These are phyloP conservation scores for Ilyonectria robusta DNA, from an alignment of 2,329 filamentous ascomycete genomes.

Conservation along the genomic window DNA sequence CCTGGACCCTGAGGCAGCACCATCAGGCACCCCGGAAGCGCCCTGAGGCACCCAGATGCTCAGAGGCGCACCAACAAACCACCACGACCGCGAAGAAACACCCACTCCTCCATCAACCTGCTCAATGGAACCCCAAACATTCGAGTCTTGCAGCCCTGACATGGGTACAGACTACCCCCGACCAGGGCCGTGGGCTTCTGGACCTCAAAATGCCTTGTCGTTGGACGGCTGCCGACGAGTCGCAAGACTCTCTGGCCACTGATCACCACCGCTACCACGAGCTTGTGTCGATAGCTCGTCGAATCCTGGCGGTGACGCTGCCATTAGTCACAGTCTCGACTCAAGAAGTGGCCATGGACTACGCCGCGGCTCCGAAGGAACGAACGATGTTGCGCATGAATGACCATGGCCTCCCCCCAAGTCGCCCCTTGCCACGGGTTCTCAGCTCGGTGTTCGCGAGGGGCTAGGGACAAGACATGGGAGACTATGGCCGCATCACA, in stretches of 20 bases:
- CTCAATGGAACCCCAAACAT: conserved; percentile 18
- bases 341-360: background rate
- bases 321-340: conserved; percentile 20
- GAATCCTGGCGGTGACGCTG: conserved; percentile 20
- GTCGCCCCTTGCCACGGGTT: background rate
- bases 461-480: background rate
- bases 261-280: conserved; percentile 17
- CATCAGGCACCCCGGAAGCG: background rate
- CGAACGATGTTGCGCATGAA: conserved; percentile 8
- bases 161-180: conserved; percentile 11
- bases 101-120: background rate
- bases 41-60: no score
- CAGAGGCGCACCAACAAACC: background rate
- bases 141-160: conserved; percentile 17
- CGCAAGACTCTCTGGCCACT: conserved; percentile 1
- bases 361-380: background rate
- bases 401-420: background rate
- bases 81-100: background rate
- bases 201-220: conserved; percentile 6
- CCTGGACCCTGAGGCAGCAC: no score
- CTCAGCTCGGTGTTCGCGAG: background rate
- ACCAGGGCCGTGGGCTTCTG: conserved; percentile 13
- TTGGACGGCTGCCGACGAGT: background rate
- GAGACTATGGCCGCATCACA: conserved; percentile 14
- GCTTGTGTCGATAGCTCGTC: conserved; percentile 13